phyloP scores from a whole-genome alignment of 371 early-diverging fungal species.

The Thermomucor indicae-seudaticae region DNA sequence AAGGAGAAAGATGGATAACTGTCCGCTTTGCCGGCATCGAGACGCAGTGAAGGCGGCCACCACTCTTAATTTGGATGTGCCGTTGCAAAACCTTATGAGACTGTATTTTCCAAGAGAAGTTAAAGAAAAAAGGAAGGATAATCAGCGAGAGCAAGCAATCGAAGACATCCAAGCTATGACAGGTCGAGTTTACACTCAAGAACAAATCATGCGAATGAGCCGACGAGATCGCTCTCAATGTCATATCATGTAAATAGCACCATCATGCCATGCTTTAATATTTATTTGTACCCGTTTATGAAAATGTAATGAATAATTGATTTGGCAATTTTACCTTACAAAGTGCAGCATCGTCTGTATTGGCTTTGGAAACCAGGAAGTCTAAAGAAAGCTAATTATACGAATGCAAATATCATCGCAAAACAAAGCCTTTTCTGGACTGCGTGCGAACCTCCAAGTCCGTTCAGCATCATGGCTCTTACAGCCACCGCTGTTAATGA shows the following conservation, averaged over 20 bases:
- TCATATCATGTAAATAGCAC: constrained; percentile 32
- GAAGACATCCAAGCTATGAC: constrained; percentile 62
- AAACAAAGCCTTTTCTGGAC: no score
- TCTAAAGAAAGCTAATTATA: no score
- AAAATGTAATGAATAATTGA: no score
- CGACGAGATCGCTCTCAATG: constrained; percentile 20
- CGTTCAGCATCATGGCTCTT: no score
- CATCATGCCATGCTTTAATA: not conserved
- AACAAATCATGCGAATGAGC: constrained; percentile 31
- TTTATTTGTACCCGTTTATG: not conserved
- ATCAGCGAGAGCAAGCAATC: constrained; percentile 58
- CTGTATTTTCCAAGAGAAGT: constrained; percentile 74
- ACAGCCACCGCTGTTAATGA: no score
- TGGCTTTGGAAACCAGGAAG: no score
- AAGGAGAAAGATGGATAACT: constrained; percentile 54
- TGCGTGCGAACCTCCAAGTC: no score
- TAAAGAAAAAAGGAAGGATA: constrained; percentile 62
- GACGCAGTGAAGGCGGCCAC: constrained; percentile 57
- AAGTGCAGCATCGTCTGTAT: no score
- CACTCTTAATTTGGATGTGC: constrained; percentile 54
- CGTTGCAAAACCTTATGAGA: constrained; percentile 63
- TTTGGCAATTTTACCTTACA: no score
- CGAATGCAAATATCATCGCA: no score
- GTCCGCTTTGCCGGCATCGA: constrained; percentile 67
- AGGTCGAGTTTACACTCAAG: constrained; percentile 38